Percentiles rank a stretch among this genome's conserved stretches.
Conservation (phyloP, 768 basidiomycete species). For the Psilocybe subaeruginosa region DNA sequence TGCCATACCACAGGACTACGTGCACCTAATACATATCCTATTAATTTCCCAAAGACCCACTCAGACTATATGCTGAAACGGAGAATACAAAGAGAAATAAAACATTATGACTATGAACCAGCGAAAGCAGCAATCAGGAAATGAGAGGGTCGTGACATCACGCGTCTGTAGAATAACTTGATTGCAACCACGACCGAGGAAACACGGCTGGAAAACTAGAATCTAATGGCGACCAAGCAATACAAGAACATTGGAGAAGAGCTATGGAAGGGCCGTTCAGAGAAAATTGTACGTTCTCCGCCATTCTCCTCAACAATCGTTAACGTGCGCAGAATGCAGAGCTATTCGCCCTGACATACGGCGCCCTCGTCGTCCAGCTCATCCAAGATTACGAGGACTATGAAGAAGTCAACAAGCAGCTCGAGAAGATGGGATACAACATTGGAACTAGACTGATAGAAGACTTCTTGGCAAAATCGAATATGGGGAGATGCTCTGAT, state of each 20-base stretch:
- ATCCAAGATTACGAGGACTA: constrained; percentile 99
- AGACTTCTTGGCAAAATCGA: constrained; percentile 93
- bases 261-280: constrained; percentile 91
- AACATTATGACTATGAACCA: background rate
- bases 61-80: background rate
- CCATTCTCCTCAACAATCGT: constrained; percentile 17
- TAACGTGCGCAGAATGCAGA: constrained; percentile 81
- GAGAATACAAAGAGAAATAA: too few species aligned
- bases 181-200: constrained; percentile 8
- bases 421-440: constrained; percentile 99
- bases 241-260: constrained; percentile 93
- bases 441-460: constrained; percentile 96
- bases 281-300: constrained; percentile 80
- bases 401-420: constrained; percentile 90
- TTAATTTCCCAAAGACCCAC: background rate
- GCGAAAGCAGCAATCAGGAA: background rate
- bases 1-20: background rate
- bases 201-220: constrained; percentile 9
- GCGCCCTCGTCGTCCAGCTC: constrained; percentile 95
- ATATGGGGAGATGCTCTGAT: constrained; percentile 89
- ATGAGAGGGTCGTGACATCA: constrained; percentile 28
- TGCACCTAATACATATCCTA: constrained; percentile 1
- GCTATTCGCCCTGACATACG: constrained; percentile 95
- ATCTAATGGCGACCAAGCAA: constrained; percentile 74
- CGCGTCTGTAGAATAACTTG: constrained; percentile 18